These are phyloP conservation scores for Trichoderma sp. DNA, from an alignment of 2,329 filamentous ascomycete genomes.

Conservation along the genomic window DNA sequence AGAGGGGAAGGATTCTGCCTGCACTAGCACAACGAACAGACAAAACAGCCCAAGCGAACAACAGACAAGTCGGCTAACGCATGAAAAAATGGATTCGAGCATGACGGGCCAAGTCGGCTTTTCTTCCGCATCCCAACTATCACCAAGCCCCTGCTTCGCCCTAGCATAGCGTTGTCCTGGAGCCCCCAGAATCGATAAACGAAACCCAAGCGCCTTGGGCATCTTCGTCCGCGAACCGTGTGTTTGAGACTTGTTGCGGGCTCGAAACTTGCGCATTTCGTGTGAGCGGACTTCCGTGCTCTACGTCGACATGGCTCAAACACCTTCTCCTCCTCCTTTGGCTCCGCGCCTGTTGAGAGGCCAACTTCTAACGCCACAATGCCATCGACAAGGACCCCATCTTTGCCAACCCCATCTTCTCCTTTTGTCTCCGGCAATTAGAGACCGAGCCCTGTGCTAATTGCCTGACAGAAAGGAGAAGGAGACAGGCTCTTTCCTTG, in stretches of 20 bases:
- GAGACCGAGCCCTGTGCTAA: background rate
- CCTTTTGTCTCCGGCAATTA: constrained; percentile 9
- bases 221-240: background rate
- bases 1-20: background rate
- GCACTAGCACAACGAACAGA: background rate
- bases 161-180: background rate
- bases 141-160: background rate
- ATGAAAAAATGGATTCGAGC: constrained; percentile 2
- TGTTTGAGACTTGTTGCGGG: background rate
- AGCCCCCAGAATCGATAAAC: constrained; percentile 6
- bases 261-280: background rate
- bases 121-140: constrained; percentile 8
- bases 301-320: background rate
- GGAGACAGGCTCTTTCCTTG: background rate
- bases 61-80: constrained; percentile 8
- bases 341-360: background rate
- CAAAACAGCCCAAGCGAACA: background rate
- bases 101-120: constrained; percentile 15
- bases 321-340: background rate
- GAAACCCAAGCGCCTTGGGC: constrained; percentile 11
- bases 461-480: constrained; percentile 10
- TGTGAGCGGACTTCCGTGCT: background rate
- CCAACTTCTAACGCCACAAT: constrained; percentile 1
- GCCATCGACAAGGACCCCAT: background rate
- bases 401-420: background rate